Evolutionary conservation across 2,329 filamentous ascomycete genomes (phyloP), one percentile per base, ranked within the genome.

Genomic region (Pseudocercospora cruenta): DNA sequence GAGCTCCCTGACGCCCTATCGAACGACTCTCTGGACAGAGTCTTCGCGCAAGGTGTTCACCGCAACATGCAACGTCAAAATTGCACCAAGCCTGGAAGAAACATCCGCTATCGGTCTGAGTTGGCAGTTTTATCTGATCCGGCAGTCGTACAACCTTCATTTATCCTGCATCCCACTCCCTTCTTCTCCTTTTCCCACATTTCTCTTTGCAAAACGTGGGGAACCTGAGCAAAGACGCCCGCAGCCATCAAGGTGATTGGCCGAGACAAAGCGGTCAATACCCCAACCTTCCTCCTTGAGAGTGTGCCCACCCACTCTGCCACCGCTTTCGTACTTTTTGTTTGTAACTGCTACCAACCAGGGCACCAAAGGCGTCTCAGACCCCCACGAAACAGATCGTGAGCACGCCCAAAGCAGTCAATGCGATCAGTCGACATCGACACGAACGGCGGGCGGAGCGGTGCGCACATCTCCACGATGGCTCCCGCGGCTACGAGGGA

Each of bases 401-500:
- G 26, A 5, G 21, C 21, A n/a, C 54, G 54, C 54, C 54, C 54
- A 33, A 21, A 58, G 26, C 54, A 58, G 26, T 33, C 54, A 39
- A 58, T 58, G 54, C 54, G 26, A 58, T 58, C 54, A 19, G 31
- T 58, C 54, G 54, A 33, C 31, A 58, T 58, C 54, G 28, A 58
- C 31, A 39, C 54, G 3, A 21, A 58, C 54, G 31, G 28, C 54
- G 54, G 54, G n/a, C 54, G 54, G 54, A 66, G 10, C 60, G 60
- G 54, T 53, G 14, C 55, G 66, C 54, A 36, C 54, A 33, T 28
- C 54, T 58, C 58, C 36, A 80, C 62, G 31, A 77, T 77, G 76
- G 71, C 74, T 39, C 76, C 76, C 59, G 72, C 75, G 58, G 71
- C 75, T 16, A 79, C 74, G 74, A 70, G 65, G 22, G 63, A 69